Conservation (phyloP, 2,329 filamentous ascomycete species). For the Teratosphaeriaceae sp. region DNA sequence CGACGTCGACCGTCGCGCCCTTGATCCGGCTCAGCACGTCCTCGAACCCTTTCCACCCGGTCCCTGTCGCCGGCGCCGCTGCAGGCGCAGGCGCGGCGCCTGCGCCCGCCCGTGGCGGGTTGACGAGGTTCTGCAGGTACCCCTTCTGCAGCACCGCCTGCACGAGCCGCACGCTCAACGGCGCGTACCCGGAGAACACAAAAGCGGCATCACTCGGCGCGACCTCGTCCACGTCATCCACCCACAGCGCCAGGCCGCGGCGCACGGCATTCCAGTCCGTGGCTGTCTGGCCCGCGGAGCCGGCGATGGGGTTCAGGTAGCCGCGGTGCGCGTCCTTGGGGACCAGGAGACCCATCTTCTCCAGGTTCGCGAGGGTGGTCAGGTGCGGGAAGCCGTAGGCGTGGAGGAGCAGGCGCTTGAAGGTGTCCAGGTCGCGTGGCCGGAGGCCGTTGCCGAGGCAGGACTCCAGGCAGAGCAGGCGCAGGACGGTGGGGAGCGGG, state of each 20-base stretch:
- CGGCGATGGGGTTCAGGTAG: slow-evolving; percentile 72
- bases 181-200: slow-evolving; percentile 95
- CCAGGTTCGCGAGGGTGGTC: slow-evolving; percentile 77
- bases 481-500: slow-evolving; percentile 71
- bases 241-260: slow-evolving; percentile 79
- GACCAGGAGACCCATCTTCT: slow-evolving; percentile 81
- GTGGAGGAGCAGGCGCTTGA: slow-evolving; percentile 80
- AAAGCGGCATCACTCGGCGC: slow-evolving; percentile 95
- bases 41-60: slow-evolving; percentile 87
- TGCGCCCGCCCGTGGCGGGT: slow-evolving; percentile 39
- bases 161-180: slow-evolving; percentile 81
- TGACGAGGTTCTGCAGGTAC: slow-evolving; percentile 56
- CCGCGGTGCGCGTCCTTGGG: slow-evolving; percentile 65
- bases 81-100: slow-evolving; percentile 41
- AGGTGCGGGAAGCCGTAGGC: slow-evolving; percentile 95
- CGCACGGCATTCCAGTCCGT: slow-evolving; percentile 80
- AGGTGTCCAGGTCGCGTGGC: slow-evolving; percentile 79
- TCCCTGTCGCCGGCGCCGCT: slow-evolving; percentile 46
- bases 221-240: slow-evolving; percentile 94
- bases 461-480: slow-evolving; percentile 85
- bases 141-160: slow-evolving; percentile 92
- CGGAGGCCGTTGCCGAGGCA: slow-evolving; percentile 85
- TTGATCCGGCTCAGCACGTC: slow-evolving; percentile 82
- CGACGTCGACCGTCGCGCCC: slow-evolving; percentile 84
- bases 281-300: slow-evolving; percentile 45